Evolutionary conservation across 495 filamentous ascomycete genomes (phyloP), one percentile per base, ranked within the genome.

Genomic region (Neurospora sp.): DNA sequence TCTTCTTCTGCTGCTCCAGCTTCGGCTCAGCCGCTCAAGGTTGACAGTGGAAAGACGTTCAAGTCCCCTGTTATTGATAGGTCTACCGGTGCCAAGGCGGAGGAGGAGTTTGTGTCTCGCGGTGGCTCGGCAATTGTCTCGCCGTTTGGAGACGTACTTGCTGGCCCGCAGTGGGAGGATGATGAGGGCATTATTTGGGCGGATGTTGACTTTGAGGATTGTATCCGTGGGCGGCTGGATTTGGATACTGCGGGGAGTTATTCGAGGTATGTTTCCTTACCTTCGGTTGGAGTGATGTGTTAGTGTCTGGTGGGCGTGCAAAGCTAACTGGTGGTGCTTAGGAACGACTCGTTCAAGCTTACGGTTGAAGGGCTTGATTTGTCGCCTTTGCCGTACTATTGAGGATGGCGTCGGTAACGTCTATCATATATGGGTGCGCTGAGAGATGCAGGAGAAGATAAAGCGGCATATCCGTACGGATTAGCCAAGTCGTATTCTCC

Each of bases 111-210:
- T 71, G 76, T 88, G 68, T 92, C 85, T 69, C 86, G 90, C 9
- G 95, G 94, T 37, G 95, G 95, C 0, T 95, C 92, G 0, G 91
- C 89, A 74, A 94, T 98, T 74, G 83, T 97, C 65, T 90, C 87
- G 8, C 95, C 95, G 0, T 83, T 92, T 39, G 95, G 95, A 0
- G 87, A 94, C 5, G 87, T 94, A 4, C 79, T 97, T 0, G 88
- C 87, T 0, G 94, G 93, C 0, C 95, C 95, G 1, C 81, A 96
- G 69, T 97, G 93, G 93, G 92, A 96, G 71, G 88, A 91, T 41
- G 89, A 94, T 8, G 77, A 83, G 27, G 83, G 83, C 0, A 74
- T 87, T 11, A 76, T 88, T 65, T 83, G 78, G 65, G 82, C 82
- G 0, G 84, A 86, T 35, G 82, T 88, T 5, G 86, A 85, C 68